A percentile compares a stretch with the other conserved stretches of the same genome.
Conservation (phyloP, 129 eudicot species). For the Calendula officinalis region DNA sequence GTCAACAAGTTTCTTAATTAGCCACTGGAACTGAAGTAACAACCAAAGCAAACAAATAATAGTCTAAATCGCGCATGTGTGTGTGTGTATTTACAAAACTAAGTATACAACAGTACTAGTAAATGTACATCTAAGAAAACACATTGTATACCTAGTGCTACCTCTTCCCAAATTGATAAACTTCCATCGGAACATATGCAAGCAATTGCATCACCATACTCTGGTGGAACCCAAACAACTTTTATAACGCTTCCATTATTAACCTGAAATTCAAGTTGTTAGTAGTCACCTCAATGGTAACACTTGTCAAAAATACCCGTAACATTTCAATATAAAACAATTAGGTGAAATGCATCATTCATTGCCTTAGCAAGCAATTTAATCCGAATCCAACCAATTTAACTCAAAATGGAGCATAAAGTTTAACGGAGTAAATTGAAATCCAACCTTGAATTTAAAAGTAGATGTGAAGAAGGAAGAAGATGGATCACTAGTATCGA, state of each 20-base stretch:
- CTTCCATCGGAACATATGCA: constrained; percentile 70
- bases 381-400: not conserved
- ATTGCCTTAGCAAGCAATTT: not conserved
- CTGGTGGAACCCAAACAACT: constrained; percentile 91
- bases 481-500: constrained; percentile 69
- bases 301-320: not conserved
- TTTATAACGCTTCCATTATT: constrained; percentile 53
- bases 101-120: not conserved
- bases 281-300: not conserved
- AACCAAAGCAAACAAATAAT: too few species aligned
- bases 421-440: too few species aligned
- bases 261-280: constrained; percentile 38
- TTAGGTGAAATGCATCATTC: not conserved
- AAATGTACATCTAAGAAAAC: not conserved
- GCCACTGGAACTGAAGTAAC: too few species aligned
- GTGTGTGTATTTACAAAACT: not conserved
- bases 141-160: constrained; percentile 54
- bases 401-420: not conserved
- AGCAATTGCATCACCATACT: constrained; percentile 86
- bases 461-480: constrained; percentile 56
- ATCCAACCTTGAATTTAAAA: constrained; percentile 54
- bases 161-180: constrained; percentile 90
- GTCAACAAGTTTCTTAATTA: too few species aligned
- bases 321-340: not conserved
- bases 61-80: too few species aligned